Base-by-base conservation (phyloP, 768 basidiomycete genomes). In the Mycena latifolia region DNA sequence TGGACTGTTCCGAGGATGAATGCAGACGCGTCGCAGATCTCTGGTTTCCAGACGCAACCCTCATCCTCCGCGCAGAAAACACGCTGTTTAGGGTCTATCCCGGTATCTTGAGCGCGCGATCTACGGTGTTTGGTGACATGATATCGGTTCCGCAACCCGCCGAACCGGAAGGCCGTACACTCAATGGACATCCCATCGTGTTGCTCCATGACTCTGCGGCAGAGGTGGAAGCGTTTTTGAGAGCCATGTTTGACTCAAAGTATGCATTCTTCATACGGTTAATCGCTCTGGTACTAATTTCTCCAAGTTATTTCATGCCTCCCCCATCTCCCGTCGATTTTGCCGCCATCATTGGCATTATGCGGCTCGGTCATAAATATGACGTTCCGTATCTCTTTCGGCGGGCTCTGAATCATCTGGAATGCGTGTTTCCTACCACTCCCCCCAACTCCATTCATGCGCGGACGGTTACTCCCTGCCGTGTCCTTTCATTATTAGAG, bases 221-320 rank as follows among this genome's bases (percentile, higher is more conserved):
- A 17, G 61, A 62, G 22, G 31, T 55, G 20, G 45, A 45, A 17
- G 53, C n/a, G 43, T 62, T 62, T 6, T 50, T 55, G 24, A 54
- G n/a, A n/a, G 61, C 61, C 12, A 22, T 62, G 2, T 54, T 46
- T 33, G 61, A 62, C 31, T 62, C 61, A n/a, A 62, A 25, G 61
- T 62, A 27, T 35, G n/a, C 18, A 39, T 15, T 39, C 37, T 4
- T 17, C 11, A 39, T 3, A 39, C 33, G 4, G 14, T 14, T n/a
- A 3, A 43, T n/a, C 41, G 5, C 27, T 17, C 18, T 9, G 24
- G 14, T 6, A 22, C 24, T 46, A 11, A 35, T 24, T 12, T 25
- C 45, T 29, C 20, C 11, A 25, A 58, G 56, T 22, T 48, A 22
- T 18, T 48, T 46, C 15, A 46, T 58, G 43, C 56, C 56, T 24